Conservation (phyloP, 805 yeast genomes). For the Teunomyces gatunensis region DNA sequence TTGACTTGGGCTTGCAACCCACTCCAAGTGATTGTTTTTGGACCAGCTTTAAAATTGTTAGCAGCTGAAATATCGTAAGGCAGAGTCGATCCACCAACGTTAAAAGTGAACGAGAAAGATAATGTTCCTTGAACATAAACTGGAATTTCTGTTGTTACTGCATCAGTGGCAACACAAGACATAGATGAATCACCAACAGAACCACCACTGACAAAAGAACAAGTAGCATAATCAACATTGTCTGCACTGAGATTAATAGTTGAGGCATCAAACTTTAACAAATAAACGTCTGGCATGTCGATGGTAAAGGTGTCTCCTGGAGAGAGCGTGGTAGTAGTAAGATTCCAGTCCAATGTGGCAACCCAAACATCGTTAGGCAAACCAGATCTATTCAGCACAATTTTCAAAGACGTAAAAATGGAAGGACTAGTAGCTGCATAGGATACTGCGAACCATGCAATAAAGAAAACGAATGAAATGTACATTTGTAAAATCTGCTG, state of each 20-base stretch:
- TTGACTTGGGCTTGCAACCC: constrained; percentile 9
- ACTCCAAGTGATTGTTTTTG: constrained; percentile 10
- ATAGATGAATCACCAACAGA: constrained; percentile 7
- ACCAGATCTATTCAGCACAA: background rate
- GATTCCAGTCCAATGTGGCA: constrained; percentile 13
- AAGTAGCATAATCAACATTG: constrained; percentile 9
- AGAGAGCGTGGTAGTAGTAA: constrained; percentile 4
- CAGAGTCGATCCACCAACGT: constrained; percentile 17
- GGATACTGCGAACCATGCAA: constrained; percentile 5
- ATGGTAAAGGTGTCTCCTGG: constrained; percentile 11
- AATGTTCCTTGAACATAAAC: constrained; percentile 9
- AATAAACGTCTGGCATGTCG: constrained; percentile 14
- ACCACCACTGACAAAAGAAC: constrained; percentile 12
- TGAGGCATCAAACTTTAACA: constrained; percentile 12
- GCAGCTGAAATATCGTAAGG: constrained; percentile 12
- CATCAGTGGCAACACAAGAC: constrained; percentile 8
- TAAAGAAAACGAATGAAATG: background rate
- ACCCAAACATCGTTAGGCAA: constrained; percentile 19
- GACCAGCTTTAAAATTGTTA: constrained; percentile 6
- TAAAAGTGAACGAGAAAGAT: constrained; percentile 15
- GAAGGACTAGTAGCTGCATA: constrained; percentile 7
- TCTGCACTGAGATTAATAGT: constrained; percentile 11
- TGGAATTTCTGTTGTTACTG: background rate
- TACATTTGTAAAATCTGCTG: background rate
- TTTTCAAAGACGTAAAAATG: constrained; percentile 6